Percentiles rank a stretch among this genome's conserved stretches.
These are phyloP conservation scores for Fragaria ananassa DNA, from an alignment of 306 rosid genomes.

Conservation along the genomic window DNA sequence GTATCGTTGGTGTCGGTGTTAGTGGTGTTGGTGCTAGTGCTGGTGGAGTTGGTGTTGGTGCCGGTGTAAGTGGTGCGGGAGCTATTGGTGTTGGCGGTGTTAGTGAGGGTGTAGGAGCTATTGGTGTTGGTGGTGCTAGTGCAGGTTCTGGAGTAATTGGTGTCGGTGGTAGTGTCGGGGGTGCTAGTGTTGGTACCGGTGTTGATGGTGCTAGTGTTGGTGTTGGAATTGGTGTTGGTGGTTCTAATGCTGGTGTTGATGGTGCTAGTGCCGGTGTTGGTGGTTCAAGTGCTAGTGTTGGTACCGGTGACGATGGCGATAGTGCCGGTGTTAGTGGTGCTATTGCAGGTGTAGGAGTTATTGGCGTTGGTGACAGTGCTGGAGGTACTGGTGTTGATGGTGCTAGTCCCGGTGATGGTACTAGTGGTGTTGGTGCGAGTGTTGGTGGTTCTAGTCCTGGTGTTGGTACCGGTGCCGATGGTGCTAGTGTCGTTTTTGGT, in stretches of 20 bases:
- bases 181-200: neutral
- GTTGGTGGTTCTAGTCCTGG: neutral
- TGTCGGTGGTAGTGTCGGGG: neutral
- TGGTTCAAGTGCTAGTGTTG: neutral
- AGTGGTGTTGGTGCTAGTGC: neutral
- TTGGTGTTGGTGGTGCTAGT: neutral
- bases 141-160: neutral
- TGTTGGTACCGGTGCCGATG: neutral
- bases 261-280: no score
- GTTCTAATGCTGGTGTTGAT: neutral
- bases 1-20: neutral
- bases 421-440: no score
- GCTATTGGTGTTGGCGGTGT: neutral
- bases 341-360: neutral
- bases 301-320: neutral
- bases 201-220: neutral
- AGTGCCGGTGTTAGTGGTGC: neutral
- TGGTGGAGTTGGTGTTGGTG: no score
- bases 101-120: neutral
- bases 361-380: slow-evolving; percentile 11
- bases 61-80: no score
- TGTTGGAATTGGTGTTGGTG: neutral
- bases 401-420: neutral
- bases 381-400: neutral
- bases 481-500: neutral